phyloP scores from a whole-genome alignment of 108 stramenopile species.

The Discostella stelligeroides region DNA sequence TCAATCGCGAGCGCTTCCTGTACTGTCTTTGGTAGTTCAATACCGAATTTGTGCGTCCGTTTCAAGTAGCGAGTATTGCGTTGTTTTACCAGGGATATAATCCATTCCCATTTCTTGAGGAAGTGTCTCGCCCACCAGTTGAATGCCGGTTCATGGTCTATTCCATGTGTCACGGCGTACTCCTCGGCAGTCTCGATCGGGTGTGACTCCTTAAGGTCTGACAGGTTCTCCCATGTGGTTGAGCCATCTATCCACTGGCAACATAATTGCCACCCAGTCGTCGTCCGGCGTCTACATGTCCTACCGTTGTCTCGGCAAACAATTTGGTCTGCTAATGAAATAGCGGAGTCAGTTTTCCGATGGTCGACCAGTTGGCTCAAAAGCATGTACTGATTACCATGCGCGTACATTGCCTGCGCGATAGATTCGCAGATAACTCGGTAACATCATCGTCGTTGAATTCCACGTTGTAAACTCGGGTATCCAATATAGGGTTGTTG shows the following conservation, averaged over 20 bases:
- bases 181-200: not conserved
- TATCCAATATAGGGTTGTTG: slow-evolving; percentile 25
- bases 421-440: slow-evolving; percentile 24
- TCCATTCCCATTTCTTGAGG: not conserved
- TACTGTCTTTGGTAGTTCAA: not conserved
- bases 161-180: not conserved
- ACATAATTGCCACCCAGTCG: slow-evolving; percentile 44
- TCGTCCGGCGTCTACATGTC: slow-evolving; percentile 2
- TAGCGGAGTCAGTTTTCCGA: not conserved
- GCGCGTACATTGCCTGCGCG: slow-evolving; percentile 2
- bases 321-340: not conserved
- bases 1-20: not conserved
- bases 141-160: not conserved
- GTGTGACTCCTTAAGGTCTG: not conserved
- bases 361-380: not conserved
- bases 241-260: slow-evolving; percentile 6
- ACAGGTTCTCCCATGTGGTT: not conserved
- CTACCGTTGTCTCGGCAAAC: not conserved
- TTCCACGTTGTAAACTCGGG: slow-evolving; percentile 23
- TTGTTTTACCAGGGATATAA: not conserved
- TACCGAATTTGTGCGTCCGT: no score
- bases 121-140: not conserved
- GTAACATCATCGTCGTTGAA: slow-evolving; percentile 24
- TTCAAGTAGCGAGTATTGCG: not conserved
- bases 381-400: slow-evolving; percentile 15